Percentiles rank a stretch among this genome's conserved stretches.
Conservation (phyloP, 192 early-diverging fungal species). For the Phlyctochytrium arcticum region DNA sequence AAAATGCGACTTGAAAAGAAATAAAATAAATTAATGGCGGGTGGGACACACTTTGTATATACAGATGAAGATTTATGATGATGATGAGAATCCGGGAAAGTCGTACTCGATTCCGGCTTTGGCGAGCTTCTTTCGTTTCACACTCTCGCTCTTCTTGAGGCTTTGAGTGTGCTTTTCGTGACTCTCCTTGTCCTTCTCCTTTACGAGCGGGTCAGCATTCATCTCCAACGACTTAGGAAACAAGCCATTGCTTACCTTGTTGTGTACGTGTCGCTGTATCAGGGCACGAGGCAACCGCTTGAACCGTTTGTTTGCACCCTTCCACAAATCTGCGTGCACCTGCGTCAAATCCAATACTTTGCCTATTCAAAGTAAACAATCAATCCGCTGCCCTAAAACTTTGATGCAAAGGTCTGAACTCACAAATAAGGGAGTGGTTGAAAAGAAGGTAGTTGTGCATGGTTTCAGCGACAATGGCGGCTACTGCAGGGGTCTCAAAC, state of each 20-base stretch:
- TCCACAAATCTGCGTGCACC: slow-evolving; percentile 73
- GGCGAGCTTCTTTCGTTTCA: slow-evolving; percentile 58
- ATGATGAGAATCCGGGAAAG: slow-evolving; percentile 52
- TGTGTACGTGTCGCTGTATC: slow-evolving; percentile 55
- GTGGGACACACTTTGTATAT: too few relatives aligned
- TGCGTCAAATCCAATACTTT: slow-evolving; percentile 63
- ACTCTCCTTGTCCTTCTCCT: slow-evolving; percentile 50
- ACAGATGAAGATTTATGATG: too few relatives aligned
- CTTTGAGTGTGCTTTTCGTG: slow-evolving; percentile 37
- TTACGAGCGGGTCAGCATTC: neutral
- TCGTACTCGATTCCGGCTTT: slow-evolving; percentile 85
- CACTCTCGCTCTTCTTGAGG: slow-evolving; percentile 53
- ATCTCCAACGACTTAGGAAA: neutral
- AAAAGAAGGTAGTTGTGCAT: slow-evolving; percentile 95
- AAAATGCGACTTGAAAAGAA: too few relatives aligned
- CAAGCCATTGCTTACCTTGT: slow-evolving; percentile 43
- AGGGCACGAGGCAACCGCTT: slow-evolving; percentile 57
- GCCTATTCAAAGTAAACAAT: too few relatives aligned
- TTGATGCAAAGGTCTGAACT: too few relatives aligned
- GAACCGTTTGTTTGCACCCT: slow-evolving; percentile 66
- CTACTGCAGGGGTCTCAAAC: slow-evolving; percentile 75
- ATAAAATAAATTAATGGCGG: too few relatives aligned
- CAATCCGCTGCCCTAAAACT: too few relatives aligned
- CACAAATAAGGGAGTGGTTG: slow-evolving; percentile 75
- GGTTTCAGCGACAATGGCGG: slow-evolving; percentile 87